Evolutionary conservation across 495 filamentous ascomycete genomes (phyloP).

Genomic region (Talaromyces thailandensis): DNA sequence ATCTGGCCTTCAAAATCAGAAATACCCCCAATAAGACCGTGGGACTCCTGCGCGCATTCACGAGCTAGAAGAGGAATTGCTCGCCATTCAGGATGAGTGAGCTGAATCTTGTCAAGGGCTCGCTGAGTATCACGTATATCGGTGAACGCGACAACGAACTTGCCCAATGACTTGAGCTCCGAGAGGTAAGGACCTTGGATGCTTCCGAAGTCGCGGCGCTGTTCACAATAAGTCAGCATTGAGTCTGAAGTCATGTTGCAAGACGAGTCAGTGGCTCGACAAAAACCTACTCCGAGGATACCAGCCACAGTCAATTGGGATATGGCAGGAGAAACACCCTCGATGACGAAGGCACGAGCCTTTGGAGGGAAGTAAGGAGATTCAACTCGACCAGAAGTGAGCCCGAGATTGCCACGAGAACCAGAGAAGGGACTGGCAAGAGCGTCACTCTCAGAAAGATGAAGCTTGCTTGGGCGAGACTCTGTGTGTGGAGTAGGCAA

Average conservation of each 20-base stretch:
- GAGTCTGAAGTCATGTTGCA: background rate
- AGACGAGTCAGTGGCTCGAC: background rate
- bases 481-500: slow-evolving; percentile 3
- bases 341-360: slow-evolving; percentile 21
- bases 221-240: slow-evolving; percentile 7
- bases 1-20: slow-evolving; percentile 28
- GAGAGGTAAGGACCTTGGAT: slow-evolving; percentile 21
- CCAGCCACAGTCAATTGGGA: slow-evolving; percentile 22
- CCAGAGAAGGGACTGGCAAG: slow-evolving; percentile 1
- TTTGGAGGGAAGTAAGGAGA: slow-evolving; percentile 13
- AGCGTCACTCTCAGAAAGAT: background rate
- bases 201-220: slow-evolving; percentile 27
- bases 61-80: slow-evolving; percentile 38
- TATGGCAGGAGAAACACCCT: slow-evolving; percentile 18
- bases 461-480: background rate
- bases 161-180: slow-evolving; percentile 22
- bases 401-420: background rate
- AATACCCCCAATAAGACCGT: slow-evolving; percentile 20
- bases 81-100: slow-evolving; percentile 37
- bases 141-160: slow-evolving; percentile 45
- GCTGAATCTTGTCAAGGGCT: slow-evolving; percentile 32
- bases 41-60: slow-evolving; percentile 22
- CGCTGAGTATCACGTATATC: slow-evolving; percentile 49
- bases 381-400: background rate
- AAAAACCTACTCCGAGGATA: slow-evolving; percentile 22